Conservation (phyloP, 2,329 filamentous ascomycete genomes). For the Sporothrix brunneoviolacea region DNA sequence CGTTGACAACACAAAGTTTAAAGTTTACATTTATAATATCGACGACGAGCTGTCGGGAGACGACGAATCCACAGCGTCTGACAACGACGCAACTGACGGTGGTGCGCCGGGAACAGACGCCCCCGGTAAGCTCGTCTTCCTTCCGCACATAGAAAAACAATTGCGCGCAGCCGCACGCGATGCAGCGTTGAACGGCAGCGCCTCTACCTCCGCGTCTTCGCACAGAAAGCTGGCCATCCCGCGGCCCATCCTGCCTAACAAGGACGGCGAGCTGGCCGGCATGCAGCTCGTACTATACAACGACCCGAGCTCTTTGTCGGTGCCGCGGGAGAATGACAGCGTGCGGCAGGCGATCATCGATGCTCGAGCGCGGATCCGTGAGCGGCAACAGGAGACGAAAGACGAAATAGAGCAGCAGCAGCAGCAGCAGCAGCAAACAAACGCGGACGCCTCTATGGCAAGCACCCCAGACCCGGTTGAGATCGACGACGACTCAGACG, state of each 20-base stretch:
- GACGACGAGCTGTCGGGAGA: conserved; percentile 73
- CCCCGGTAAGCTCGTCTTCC: conserved; percentile 63
- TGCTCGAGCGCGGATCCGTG: conserved; percentile 60
- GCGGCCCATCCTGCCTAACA: conserved; percentile 51
- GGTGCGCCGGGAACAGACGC: not conserved
- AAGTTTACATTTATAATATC: conserved; percentile 84
- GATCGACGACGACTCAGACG: conserved; percentile 45
- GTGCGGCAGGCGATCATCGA: conserved; percentile 82
- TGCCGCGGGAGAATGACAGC: conserved; percentile 67
- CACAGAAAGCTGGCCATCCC: conserved; percentile 11
- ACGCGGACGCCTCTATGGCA: conserved; percentile 5
- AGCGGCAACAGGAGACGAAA: conserved; percentile 43
- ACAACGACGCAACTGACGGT: not conserved
- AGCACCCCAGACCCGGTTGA: conserved; percentile 6
- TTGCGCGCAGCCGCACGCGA: conserved; percentile 42
- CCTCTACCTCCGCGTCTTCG: conserved; percentile 18
- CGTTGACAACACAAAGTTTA: conserved; percentile 78
- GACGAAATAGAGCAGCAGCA: conserved; percentile 18
- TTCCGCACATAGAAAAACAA: conserved; percentile 79
- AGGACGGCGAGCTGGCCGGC: conserved; percentile 47
- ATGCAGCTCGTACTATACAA: conserved; percentile 80
- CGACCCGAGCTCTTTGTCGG: conserved; percentile 67
- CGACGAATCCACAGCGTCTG: conserved; percentile 35
- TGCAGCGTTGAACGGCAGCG: conserved; percentile 16
- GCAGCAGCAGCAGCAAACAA: not conserved